Percentiles rank a stretch among this genome's conserved stretches.
Conservation (phyloP, 768 basidiomycete species). For the Tephrocybe sp. region DNA sequence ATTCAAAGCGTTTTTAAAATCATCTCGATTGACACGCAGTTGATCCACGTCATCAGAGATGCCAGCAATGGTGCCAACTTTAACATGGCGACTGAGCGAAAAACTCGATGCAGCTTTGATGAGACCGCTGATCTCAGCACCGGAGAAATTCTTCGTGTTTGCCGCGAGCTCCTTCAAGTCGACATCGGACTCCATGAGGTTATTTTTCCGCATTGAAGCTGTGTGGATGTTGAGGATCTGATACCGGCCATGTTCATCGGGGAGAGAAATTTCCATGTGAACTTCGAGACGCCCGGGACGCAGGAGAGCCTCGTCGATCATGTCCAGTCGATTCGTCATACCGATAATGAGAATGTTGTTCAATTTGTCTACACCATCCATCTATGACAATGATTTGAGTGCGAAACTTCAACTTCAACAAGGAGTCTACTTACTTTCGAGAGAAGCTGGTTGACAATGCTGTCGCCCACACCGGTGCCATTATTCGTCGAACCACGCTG, state of each 20-base stretch:
- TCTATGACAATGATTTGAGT: slow-evolving; percentile 44
- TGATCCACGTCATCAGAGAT: slow-evolving; percentile 96
- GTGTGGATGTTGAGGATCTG: slow-evolving; percentile 98
- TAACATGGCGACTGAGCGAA: slow-evolving; percentile 96
- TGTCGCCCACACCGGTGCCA: slow-evolving; percentile 98
- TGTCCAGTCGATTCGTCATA: slow-evolving; percentile 97
- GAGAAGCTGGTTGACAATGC: slow-evolving; percentile 95
- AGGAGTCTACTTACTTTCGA: slow-evolving; percentile 67
- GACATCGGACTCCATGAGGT: slow-evolving; percentile 87
- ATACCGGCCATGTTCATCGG: slow-evolving; percentile 87
- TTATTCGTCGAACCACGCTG: slow-evolving; percentile 91
- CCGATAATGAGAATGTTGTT: slow-evolving; percentile 99
- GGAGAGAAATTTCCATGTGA: slow-evolving; percentile 98
- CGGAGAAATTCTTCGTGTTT: slow-evolving; percentile 95
- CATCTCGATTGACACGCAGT: slow-evolving; percentile 79
- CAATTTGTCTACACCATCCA: slow-evolving; percentile 98
- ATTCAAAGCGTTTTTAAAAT: slow-evolving; percentile 89
- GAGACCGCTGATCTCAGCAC: slow-evolving; percentile 93
- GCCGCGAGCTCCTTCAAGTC: slow-evolving; percentile 79
- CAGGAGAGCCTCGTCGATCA: slow-evolving; percentile 98
- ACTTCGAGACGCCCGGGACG: slow-evolving; percentile 99
- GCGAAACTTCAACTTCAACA: not conserved
- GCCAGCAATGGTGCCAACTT: slow-evolving; percentile 96
- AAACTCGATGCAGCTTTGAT: slow-evolving; percentile 99
- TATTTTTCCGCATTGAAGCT: slow-evolving; percentile 87